Evolutionary conservation across 257 asterid species (phyloP), one percentile per base, ranked within the genome.

Genomic region (Misopates orontium): DNA sequence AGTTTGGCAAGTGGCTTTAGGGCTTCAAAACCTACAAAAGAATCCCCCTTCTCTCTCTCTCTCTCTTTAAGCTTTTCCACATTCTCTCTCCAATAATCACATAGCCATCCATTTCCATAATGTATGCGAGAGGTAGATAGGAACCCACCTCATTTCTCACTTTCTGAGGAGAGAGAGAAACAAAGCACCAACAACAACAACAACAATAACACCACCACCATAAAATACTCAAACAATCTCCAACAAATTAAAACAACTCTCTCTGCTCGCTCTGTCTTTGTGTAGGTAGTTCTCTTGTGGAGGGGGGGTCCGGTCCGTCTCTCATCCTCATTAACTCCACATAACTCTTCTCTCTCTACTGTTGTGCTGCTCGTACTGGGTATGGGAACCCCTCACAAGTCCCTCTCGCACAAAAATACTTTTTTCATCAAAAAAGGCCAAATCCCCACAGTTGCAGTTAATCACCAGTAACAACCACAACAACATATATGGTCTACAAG

Each of bases 81-180:
- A 36, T 77, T 77, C 84, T 80, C 88, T 83, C 83, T 80, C 88
- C 84, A 83, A 83, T 80, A 83, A 83, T 83, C 83, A 65, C 75
- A 60, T 45, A 40, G 32, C 32, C 64, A 21, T 3, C 14, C 15
- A 10, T 6, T 1, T 11, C 24, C 5, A 49, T 47, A 18, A 17
- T 53, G 21, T 16, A 36, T 3, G 77, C 48, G 77, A 73, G 81
- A 68, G 78, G 80, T 58, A 25, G 80, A 68, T 52, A 50, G 70
- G 69, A 75, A 60, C 78, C 85, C 85, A 80, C 83, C 71, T 73
- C 82, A 54, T 24, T 52, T 60, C 56, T 64, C 76, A 55, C 65
- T 62, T 70, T 70, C 73, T 47, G 58, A 22, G 15, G 10, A 39
- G 24, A 41, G 42, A 44, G 60, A 21, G 71, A 40, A 36, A 56